phyloP scores from a whole-genome alignment of 2,329 filamentous ascomycete species.

The Chalara sp. region DNA sequence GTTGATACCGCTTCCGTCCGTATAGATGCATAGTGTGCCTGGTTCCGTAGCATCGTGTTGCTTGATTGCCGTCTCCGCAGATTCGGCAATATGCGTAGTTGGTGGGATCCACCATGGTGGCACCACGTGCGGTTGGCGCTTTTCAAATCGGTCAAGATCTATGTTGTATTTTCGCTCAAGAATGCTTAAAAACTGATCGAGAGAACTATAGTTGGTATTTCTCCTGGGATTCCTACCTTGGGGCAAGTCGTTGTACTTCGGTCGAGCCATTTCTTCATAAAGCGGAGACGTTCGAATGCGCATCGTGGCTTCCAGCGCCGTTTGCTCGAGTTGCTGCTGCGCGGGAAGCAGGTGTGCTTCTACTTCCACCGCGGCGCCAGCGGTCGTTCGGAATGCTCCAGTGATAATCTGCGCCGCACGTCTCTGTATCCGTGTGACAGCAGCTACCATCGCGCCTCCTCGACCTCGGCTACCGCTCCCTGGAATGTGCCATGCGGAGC shows the following conservation, averaged over 20 bases:
- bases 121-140: no score
- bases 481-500: no score
- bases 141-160: no score
- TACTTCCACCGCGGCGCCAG: conserved; percentile 13
- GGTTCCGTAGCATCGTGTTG: conserved; percentile 1
- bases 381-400: conserved; percentile 1
- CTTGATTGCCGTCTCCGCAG: conserved; percentile 1
- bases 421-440: conserved; percentile 1
- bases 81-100: not conserved
- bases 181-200: no score
- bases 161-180: no score
- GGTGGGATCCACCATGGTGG: conserved; percentile 3
- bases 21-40: conserved; percentile 9
- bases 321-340: no score
- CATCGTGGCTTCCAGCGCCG: not conserved
- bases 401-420: not conserved
- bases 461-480: conserved; percentile 12
- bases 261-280: not conserved
- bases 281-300: conserved; percentile 1
- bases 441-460: no score
- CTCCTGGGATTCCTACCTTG: not conserved
- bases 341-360: conserved; percentile 6
- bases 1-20: conserved; percentile 18
- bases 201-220: no score
- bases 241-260: not conserved